Conservation (phyloP, 495 filamentous ascomycete species). For the Neohortaea acidophila region DNA sequence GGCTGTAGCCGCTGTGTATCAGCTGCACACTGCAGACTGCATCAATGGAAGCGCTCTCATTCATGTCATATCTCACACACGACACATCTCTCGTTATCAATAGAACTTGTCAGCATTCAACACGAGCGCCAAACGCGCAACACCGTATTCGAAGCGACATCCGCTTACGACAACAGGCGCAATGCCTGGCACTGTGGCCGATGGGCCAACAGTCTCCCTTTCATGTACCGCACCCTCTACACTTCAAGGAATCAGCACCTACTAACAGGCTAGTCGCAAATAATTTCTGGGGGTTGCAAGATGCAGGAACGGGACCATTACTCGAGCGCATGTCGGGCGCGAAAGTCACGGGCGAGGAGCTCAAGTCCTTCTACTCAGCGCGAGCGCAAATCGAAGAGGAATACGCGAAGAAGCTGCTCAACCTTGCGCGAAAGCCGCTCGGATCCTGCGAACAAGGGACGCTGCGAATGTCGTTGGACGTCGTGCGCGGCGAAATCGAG, state of each 20-base stretch:
- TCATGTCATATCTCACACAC: too few relatives aligned
- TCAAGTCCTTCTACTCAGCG: conserved; percentile 82
- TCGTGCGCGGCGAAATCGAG: conserved; percentile 81
- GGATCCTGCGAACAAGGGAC: conserved; percentile 82
- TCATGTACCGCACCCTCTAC: conserved; percentile 36
- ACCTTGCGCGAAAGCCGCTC: conserved; percentile 73
- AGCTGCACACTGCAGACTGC: too few relatives aligned
- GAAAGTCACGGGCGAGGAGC: conserved; percentile 88
- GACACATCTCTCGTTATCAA: too few relatives aligned
- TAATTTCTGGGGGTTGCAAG: conserved; percentile 99
- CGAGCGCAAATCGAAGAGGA: conserved; percentile 93
- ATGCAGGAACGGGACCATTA: conserved; percentile 84
- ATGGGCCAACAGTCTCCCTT: conserved; percentile 47
- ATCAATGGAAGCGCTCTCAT: too few relatives aligned
- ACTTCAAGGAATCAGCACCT: not conserved
- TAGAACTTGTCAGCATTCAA: too few relatives aligned
- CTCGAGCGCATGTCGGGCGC: conserved; percentile 92
- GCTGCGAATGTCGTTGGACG: conserved; percentile 67
- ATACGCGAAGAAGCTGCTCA: conserved; percentile 80
- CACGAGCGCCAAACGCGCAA: too few relatives aligned
- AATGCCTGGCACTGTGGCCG: conserved; percentile 45
- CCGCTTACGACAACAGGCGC: conserved; percentile 24
- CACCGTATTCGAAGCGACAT: too few relatives aligned
- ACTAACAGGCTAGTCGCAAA: conserved; percentile 53
- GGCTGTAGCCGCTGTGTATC: too few relatives aligned